Evolutionary conservation across 306 rosid genomes (phyloP), one percentile per base, ranked within the genome.

Genomic region (Abrus pulchellus): DNA sequence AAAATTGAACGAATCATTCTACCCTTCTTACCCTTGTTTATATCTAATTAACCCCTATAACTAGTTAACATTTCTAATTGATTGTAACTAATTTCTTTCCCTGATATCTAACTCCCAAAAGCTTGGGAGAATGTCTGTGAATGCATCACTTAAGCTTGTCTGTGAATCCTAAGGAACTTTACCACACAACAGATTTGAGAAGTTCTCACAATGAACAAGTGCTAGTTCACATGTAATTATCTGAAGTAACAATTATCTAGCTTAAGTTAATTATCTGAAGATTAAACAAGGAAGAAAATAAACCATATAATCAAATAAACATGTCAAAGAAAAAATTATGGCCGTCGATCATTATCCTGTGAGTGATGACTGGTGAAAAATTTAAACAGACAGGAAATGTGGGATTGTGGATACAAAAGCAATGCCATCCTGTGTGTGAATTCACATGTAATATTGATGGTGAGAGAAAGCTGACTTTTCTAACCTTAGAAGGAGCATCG

Each of bases 401-500:
- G 14, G 28, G 20, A 20, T 20, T 20, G 20, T 20, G 20, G 20
- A 9, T 13, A 14, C 38, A 49, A 27, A 54, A 53, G 34, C 20
- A 55, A 55, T 44, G 29, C 9, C 10, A 38, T 41, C 68, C 36
- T 41, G 32, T 14, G 76, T 28, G 13, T n/a, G 28, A 41, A 9
- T 45, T 75, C 74, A 76, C 36, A 33, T 11, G n/a, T 66, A 72
- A 41, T 9, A 67, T 8, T 10, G 62, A 49, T 6, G 10, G 28
- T 7, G 80, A 50, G 38, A 80, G 61, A 80, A 76, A 73, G 55
- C 62, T 6, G 62, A 63, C 9, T 38, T 6, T 50, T 45, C 85
- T 74, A 77, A 91, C 97, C 97, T 87, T 93, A 43, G 97, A 87
- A 56, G 89, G 82, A 3, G 84, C 91, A 71, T 89, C 94, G 13